These are phyloP conservation scores for Xylaria palmicola DNA, from an alignment of 495 filamentous ascomycete genomes.

Conservation along the genomic window DNA sequence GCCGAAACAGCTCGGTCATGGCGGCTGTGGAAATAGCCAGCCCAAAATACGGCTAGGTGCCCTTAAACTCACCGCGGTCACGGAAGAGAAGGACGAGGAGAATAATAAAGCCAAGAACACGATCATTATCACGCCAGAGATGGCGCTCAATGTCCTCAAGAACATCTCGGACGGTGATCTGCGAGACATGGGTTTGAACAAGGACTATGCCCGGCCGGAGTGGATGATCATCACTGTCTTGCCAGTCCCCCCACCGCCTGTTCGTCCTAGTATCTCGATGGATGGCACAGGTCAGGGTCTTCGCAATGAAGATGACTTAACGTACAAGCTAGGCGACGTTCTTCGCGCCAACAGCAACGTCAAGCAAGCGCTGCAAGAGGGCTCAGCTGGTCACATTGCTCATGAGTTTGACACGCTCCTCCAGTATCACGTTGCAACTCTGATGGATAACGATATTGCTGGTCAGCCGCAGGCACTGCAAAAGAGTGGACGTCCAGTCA, in stretches of 20 bases:
- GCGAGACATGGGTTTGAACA: slow-evolving; percentile 82
- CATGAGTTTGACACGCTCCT: slow-evolving; percentile 86
- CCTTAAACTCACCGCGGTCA: slow-evolving; percentile 66
- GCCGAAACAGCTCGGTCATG: slow-evolving; percentile 56
- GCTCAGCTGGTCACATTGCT: slow-evolving; percentile 83
- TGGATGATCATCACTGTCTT: slow-evolving; percentile 98
- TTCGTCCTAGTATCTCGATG: slow-evolving; percentile 92
- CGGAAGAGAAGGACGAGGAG: slow-evolving; percentile 63
- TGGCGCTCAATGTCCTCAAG: slow-evolving; percentile 80
- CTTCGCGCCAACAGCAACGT: slow-evolving; percentile 97
- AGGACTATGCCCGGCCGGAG: slow-evolving; percentile 90
- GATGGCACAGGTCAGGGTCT: slow-evolving; percentile 83
- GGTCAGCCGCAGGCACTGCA: slow-evolving; percentile 93
- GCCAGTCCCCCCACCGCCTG: slow-evolving; percentile 91
- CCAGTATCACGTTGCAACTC: slow-evolving; percentile 98
- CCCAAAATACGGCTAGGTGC: slow-evolving; percentile 83
- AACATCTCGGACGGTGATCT: slow-evolving; percentile 79
- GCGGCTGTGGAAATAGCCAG: slow-evolving; percentile 90
- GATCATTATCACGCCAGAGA: slow-evolving; percentile 76
- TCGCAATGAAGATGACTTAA: slow-evolving; percentile 96
- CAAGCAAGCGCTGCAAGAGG: slow-evolving; percentile 79
- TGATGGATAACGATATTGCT: slow-evolving; percentile 99
- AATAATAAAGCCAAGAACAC: slow-evolving; percentile 79
- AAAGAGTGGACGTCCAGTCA: slow-evolving; percentile 93
- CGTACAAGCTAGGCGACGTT: slow-evolving; percentile 97